Evolutionary conservation across 192 early-diverging fungal genomes (phyloP).

Genomic region (Backusella liffmaniae): DNA sequence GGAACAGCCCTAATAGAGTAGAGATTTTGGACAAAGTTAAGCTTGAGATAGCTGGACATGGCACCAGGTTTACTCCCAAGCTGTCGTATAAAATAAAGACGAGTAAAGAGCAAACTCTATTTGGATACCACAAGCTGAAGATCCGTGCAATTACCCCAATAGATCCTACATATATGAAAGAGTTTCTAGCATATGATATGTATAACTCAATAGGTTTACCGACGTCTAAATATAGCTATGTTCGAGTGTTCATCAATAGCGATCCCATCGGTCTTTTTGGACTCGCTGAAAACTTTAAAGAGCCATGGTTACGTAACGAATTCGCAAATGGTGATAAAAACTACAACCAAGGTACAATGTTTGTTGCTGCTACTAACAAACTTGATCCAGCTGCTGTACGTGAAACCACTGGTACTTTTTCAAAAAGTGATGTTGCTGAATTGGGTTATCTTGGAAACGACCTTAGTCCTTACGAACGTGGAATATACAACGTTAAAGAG

Average conservation of each 20-base stretch:
- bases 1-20: background rate
- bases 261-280: too few relatives aligned
- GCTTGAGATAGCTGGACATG: background rate
- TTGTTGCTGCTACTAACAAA: background rate
- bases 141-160: background rate
- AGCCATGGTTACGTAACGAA: too few relatives aligned
- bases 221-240: too few relatives aligned
- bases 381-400: background rate
- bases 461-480: background rate
- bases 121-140: background rate
- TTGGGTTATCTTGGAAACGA: background rate
- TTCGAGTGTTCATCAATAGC: too few relatives aligned
- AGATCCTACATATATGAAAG: background rate
- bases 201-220: too few relatives aligned
- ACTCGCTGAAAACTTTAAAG: too few relatives aligned
- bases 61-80: background rate
- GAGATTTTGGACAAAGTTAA: background rate
- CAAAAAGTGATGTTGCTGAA: background rate
- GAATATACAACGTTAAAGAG: background rate
- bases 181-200: too few relatives aligned
- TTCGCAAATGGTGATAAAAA: slow-evolving; percentile 5
- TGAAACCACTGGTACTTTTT: too few relatives aligned
- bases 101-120: background rate
- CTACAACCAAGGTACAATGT: slow-evolving; percentile 7
- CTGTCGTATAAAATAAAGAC: background rate